phyloP scores from a whole-genome alignment of 805 yeast species.

The Sugiyamaella chiloensis region DNA sequence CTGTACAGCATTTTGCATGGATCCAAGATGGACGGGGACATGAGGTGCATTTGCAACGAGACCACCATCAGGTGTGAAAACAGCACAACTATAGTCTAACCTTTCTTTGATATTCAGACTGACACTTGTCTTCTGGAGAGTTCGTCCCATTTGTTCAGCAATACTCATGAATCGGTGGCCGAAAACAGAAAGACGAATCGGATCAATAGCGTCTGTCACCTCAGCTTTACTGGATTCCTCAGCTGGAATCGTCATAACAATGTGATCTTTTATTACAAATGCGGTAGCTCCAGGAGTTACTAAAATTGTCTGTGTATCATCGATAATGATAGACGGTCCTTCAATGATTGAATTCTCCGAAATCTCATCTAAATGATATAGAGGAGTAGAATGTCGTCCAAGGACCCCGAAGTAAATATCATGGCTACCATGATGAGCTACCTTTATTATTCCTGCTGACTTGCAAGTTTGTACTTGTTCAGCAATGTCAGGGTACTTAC shows the following conservation, averaged over 20 bases:
- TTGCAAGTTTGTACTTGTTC: not conserved
- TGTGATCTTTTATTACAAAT: constrained; percentile 4
- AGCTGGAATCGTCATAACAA: not conserved
- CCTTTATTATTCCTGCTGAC: not conserved
- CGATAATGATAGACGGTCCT: constrained; percentile 12
- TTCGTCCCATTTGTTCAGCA: constrained; percentile 84
- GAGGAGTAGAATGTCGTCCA: constrained; percentile 44
- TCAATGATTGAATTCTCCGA: constrained; percentile 12
- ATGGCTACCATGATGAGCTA: not conserved
- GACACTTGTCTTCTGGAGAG: constrained; percentile 72
- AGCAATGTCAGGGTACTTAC: not conserved
- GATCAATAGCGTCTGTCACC: constrained; percentile 41
- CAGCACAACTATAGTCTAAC: constrained; percentile 77
- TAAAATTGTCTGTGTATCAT: constrained; percentile 12
- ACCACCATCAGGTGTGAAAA: constrained; percentile 69
- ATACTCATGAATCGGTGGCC: constrained; percentile 85
- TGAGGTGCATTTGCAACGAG: constrained; percentile 85
- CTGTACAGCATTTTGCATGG: constrained; percentile 75
- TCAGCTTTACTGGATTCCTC: not conserved
- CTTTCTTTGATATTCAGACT: constrained; percentile 80
- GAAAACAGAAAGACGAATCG: constrained; percentile 68
- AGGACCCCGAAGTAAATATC: constrained; percentile 12
- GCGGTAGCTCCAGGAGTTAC: constrained; percentile 8
- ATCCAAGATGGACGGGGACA: constrained; percentile 79
- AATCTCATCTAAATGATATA: constrained; percentile 54